These are phyloP conservation scores for Sporothrix globosa DNA, from an alignment of 2,329 filamentous ascomycete genomes.

Conservation along the genomic window DNA sequence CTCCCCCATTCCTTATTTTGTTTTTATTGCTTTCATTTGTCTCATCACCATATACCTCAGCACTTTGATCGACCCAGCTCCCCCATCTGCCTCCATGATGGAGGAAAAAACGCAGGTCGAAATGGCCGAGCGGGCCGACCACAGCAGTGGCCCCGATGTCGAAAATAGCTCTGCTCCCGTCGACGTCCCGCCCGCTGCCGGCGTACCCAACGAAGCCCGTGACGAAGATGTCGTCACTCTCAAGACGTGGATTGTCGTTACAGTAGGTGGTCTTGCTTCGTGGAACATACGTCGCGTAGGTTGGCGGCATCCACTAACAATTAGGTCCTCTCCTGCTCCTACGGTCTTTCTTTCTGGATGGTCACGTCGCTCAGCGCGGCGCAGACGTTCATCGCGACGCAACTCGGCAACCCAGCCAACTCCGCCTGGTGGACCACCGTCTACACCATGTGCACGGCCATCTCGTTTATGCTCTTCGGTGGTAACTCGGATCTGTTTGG, in stretches of 20 bases:
- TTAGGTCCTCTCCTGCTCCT: constrained; percentile 30
- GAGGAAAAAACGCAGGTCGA: constrained; percentile 28
- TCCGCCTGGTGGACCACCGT: constrained; percentile 30
- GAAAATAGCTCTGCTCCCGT: background rate
- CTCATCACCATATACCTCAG: background rate
- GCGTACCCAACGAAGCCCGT: constrained; percentile 27
- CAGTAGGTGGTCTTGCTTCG: background rate
- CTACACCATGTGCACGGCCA: constrained; percentile 30
- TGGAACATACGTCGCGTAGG: too few species aligned
- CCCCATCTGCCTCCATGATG: constrained; percentile 15
- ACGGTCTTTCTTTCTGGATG: constrained; percentile 31
- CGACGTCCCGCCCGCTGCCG: background rate
- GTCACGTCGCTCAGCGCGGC: constrained; percentile 23
- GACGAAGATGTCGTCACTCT: constrained; percentile 30
- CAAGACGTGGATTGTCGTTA: constrained; percentile 30
- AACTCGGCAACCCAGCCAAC: constrained; percentile 30
- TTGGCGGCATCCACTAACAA: background rate
- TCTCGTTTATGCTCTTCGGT: constrained; percentile 31
- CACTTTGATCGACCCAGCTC: background rate
- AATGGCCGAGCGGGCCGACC: constrained; percentile 22
- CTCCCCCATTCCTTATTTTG: background rate
- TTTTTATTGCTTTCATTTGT: background rate
- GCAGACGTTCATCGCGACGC: constrained; percentile 27
- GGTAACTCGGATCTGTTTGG: constrained; percentile 52
- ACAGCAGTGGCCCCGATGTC: constrained; percentile 24